Evolutionary conservation across 352 stramenopile species (phyloP).

Genomic region (Pythium insidiosum): DNA sequence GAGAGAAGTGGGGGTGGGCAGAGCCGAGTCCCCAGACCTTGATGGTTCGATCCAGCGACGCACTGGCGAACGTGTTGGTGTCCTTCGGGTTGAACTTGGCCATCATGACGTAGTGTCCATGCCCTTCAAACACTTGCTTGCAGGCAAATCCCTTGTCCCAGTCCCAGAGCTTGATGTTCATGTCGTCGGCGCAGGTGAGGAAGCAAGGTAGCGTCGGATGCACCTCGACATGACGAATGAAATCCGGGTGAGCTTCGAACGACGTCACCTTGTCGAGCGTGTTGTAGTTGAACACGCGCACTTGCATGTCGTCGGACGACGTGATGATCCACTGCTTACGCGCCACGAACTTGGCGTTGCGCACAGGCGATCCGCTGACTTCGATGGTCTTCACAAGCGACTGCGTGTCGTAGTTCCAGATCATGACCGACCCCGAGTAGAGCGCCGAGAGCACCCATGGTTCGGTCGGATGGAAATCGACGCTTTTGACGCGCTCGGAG

Average conservation of each 20-base stretch:
- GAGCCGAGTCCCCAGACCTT: constrained; percentile 82
- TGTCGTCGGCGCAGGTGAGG: constrained; percentile 86
- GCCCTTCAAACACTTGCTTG: constrained; percentile 26
- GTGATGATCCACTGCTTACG: constrained; percentile 88
- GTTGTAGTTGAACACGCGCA: constrained; percentile 93
- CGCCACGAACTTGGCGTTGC: constrained; percentile 59
- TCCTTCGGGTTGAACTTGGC: constrained; percentile 93
- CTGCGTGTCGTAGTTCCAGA: constrained; percentile 86
- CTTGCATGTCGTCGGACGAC: constrained; percentile 80
- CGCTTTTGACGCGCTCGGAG: constrained; percentile 90
- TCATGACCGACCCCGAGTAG: constrained; percentile 91
- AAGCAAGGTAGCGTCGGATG: constrained; percentile 89
- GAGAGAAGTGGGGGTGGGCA: too few relatives aligned
- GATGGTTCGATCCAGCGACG: constrained; percentile 88
- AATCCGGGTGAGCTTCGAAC: constrained; percentile 93
- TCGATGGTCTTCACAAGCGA: constrained; percentile 84
- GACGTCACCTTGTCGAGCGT: constrained; percentile 85
- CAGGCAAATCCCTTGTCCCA: constrained; percentile 35
- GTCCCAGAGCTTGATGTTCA: constrained; percentile 93
- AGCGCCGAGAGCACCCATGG: constrained; percentile 89
- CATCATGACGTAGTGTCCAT: constrained; percentile 94
- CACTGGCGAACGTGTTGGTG: constrained; percentile 90
- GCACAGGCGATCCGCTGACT: constrained; percentile 80
- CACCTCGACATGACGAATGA: constrained; percentile 86
- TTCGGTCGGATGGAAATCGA: constrained; percentile 89